A percentile compares a stretch with the other conserved stretches of the same genome.
Evolutionary conservation across 495 filamentous ascomycete genomes (phyloP).

Genomic region (Aspergillus steynii): DNA sequence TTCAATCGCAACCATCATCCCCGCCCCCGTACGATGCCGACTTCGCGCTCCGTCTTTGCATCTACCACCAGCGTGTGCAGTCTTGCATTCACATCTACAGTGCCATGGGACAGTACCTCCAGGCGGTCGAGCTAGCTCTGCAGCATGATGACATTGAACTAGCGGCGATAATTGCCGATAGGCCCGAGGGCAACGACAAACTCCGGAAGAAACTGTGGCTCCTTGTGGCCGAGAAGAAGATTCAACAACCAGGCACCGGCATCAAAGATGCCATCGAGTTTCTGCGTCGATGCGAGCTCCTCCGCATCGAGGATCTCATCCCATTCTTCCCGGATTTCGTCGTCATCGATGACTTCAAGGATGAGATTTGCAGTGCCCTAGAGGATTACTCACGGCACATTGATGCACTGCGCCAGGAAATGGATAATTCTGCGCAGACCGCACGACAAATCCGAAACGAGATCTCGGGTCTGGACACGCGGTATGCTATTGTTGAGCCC

Average conservation of each 20-base stretch:
- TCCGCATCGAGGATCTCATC: conserved; percentile 94
- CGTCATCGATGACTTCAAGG: conserved; percentile 98
- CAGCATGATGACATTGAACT: conserved; percentile 87
- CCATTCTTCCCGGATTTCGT: conserved; percentile 99
- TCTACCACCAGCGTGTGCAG: conserved; percentile 87
- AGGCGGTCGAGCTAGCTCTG: conserved; percentile 89
- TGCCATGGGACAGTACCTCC: conserved; percentile 87
- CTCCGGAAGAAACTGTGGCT: conserved; percentile 95
- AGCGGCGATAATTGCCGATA: conserved; percentile 85
- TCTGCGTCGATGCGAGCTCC: conserved; percentile 82
- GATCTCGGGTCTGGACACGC: conserved; percentile 76
- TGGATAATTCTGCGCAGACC: conserved; percentile 89
- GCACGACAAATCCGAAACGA: conserved; percentile 86
- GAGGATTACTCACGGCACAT: conserved; percentile 91
- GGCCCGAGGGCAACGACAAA: conserved; percentile 71
- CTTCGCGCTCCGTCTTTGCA: conserved; percentile 93
- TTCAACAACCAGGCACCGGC: conserved; percentile 70
- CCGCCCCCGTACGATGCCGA: conserved; percentile 91
- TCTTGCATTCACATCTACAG: conserved; percentile 96
- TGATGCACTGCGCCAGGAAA: conserved; percentile 85
- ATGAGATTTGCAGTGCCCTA: conserved; percentile 90
- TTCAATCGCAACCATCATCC: conserved; percentile 71
- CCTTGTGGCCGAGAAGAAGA: conserved; percentile 88
- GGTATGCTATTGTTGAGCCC: conserved; percentile 95
- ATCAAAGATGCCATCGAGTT: conserved; percentile 97